Evolutionary conservation across 2,329 filamentous ascomycete species (phyloP), one percentile per base, ranked within the genome.

Genomic region (Trichoderma pleuroti): DNA sequence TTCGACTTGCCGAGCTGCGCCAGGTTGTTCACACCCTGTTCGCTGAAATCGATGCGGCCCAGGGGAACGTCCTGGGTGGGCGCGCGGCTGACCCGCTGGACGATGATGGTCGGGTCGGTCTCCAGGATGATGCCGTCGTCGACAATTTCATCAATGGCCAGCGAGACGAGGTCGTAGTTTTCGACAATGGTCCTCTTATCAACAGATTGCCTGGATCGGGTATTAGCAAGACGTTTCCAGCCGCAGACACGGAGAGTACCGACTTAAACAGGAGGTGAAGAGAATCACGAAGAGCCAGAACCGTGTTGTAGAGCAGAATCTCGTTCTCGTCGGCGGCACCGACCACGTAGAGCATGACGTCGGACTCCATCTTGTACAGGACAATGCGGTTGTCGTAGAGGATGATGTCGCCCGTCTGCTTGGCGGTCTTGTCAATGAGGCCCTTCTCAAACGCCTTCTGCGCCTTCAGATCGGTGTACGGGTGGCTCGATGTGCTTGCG

Each of bases 381-480:
- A 98, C 93, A 72, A 99, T 92, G 77, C 93, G 90, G 84, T 97
- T 97, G 83, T 99, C 96, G 84, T 98, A 98, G 70, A 99, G 89
- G 76, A 99, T 97, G 77, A 99, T 96, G 84, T 98, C 96, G 76
- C 92, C 93, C 16, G 90, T 94, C 84, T 97, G 93, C 86, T 98
- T 99, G 75, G 92, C 91, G 18, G 96, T 98, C 87, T 99, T 98
- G 78, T 97, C 91, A 72, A 98, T 84, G 49, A 99, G 88, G 7
- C 94, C 96, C 85, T 98, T 98, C 83, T 99, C 96, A 78, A 99
- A 99, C 2, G 92, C 88, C 82, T 97, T 97, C 84, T 99, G 96
- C 76, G 97, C 90, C 85, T 98, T 98, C 70, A 96, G 83, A 71
- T 93, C 93, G 71, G 93, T 86, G 82, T 98, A 98, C 26, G 94